Evolutionary conservation across 441 rosid genomes (phyloP).

Genomic region (Jatropha podagrica): DNA sequence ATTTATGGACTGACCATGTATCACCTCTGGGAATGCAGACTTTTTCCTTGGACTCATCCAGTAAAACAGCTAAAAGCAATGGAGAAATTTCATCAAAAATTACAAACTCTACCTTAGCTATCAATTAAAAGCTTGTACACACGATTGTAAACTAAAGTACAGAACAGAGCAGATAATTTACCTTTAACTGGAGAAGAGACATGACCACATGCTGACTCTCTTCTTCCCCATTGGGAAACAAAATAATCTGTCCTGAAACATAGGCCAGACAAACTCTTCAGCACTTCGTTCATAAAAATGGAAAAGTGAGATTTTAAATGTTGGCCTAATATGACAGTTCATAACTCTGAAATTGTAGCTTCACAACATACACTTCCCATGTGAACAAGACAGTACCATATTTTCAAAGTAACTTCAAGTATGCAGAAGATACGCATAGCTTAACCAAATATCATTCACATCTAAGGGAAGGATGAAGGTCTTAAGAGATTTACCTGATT

Average conservation of each 20-base stretch:
- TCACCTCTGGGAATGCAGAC: conserved; percentile 61
- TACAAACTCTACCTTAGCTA: not conserved
- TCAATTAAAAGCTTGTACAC: not conserved
- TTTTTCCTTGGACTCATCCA: conserved; percentile 51
- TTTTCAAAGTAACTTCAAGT: not conserved
- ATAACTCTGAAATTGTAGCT: not conserved
- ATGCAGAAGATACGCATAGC: not conserved
- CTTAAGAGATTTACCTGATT: not conserved
- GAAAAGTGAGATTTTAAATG: not conserved
- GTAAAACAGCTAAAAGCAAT: conserved; percentile 45
- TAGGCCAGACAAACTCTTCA: conserved; percentile 1
- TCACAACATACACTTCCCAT: not conserved
- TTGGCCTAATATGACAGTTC: not conserved
- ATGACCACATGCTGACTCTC: conserved; percentile 25
- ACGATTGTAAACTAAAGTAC: not conserved
- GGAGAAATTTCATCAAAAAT: not conserved
- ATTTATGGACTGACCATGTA: conserved; percentile 91
- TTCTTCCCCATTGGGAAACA: conserved; percentile 24
- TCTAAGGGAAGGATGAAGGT: not conserved
- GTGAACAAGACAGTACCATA: not conserved
- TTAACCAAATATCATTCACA: not conserved
- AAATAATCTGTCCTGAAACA: conserved; percentile 35
- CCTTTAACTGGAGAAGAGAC: conserved; percentile 51
- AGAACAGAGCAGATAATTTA: conserved; percentile 19
- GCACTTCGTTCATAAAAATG: not conserved